These are phyloP conservation scores for Didymella pinodella DNA, from an alignment of 2,329 filamentous ascomycete species.

Conservation along the genomic window DNA sequence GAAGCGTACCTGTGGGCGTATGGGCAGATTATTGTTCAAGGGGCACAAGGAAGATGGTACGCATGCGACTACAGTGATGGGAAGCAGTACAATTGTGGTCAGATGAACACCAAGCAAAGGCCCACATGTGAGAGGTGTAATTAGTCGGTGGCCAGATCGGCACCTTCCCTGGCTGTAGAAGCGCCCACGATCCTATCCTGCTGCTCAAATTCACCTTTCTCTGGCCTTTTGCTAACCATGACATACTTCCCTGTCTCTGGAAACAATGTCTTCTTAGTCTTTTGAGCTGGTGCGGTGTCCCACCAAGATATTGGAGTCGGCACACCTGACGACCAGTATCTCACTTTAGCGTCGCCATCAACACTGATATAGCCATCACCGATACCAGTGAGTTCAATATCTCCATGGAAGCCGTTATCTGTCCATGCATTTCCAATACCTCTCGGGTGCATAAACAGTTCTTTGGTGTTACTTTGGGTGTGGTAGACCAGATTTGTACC, in stretches of 20 bases:
- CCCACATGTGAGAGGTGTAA: not conserved
- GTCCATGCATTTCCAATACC: constrained; percentile 20
- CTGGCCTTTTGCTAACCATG: constrained; percentile 25
- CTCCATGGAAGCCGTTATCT: constrained; percentile 25
- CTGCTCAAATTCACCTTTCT: constrained; percentile 2
- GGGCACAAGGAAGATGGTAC: not conserved
- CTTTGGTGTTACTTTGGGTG: constrained; percentile 34
- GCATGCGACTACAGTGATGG: not conserved
- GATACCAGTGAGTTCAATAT: constrained; percentile 18
- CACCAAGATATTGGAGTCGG: constrained; percentile 24
- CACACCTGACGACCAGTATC: constrained; percentile 32
- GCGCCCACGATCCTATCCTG: not conserved
- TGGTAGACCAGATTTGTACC: constrained; percentile 38
- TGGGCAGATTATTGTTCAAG: no score
- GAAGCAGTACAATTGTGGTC: not conserved
- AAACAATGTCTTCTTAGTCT: constrained; percentile 15
- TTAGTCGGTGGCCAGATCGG: not conserved
- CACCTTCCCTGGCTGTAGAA: not conserved
- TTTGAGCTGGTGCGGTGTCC: constrained; percentile 21
- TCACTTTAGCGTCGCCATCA: constrained; percentile 36
- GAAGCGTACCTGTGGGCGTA: not conserved
- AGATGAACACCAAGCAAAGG: not conserved
- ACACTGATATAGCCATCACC: constrained; percentile 33
- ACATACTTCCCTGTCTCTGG: constrained; percentile 33
- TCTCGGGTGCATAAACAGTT: constrained; percentile 34